Evolutionary conservation across 2,329 filamentous ascomycete species (phyloP).

Genomic region (Pyrenophora seminiperda): DNA sequence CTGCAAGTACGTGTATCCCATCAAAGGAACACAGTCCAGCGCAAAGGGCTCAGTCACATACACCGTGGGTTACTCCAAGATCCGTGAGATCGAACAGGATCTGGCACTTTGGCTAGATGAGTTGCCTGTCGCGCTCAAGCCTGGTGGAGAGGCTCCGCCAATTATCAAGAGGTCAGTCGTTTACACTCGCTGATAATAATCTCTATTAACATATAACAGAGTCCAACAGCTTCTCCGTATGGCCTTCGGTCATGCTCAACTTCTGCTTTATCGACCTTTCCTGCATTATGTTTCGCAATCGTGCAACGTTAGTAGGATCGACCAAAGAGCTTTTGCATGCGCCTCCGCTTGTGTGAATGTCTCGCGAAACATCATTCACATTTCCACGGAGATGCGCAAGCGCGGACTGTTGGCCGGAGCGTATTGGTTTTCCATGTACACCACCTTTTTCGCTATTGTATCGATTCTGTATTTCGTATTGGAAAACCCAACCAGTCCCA

Average conservation of each 20-base stretch:
- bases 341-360: constrained; percentile 69
- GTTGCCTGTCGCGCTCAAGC: constrained; percentile 76
- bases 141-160: constrained; percentile 74
- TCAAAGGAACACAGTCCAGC: constrained; percentile 55
- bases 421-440: constrained; percentile 87
- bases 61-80: constrained; percentile 66
- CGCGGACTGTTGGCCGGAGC: constrained; percentile 76
- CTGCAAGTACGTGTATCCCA: constrained; percentile 67
- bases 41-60: constrained; percentile 57
- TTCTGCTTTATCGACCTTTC: constrained; percentile 82
- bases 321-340: constrained; percentile 79
- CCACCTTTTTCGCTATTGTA: constrained; percentile 79
- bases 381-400: constrained; percentile 77
- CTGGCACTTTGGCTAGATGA: constrained; percentile 67
- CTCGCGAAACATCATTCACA: constrained; percentile 76
- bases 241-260: constrained; percentile 81
- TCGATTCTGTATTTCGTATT: constrained; percentile 79
- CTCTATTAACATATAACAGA: constrained; percentile 38
- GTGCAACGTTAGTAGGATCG: constrained; percentile 58
- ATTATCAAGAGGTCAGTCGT: constrained; percentile 74
- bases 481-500: constrained; percentile 77
- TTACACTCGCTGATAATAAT: not conserved
- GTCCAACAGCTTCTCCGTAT: constrained; percentile 77
- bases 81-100: constrained; percentile 67
- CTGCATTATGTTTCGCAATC: constrained; percentile 77